Conservation (phyloP, 2,329 filamentous ascomycete genomes). For the Bipolaris oryzae region DNA sequence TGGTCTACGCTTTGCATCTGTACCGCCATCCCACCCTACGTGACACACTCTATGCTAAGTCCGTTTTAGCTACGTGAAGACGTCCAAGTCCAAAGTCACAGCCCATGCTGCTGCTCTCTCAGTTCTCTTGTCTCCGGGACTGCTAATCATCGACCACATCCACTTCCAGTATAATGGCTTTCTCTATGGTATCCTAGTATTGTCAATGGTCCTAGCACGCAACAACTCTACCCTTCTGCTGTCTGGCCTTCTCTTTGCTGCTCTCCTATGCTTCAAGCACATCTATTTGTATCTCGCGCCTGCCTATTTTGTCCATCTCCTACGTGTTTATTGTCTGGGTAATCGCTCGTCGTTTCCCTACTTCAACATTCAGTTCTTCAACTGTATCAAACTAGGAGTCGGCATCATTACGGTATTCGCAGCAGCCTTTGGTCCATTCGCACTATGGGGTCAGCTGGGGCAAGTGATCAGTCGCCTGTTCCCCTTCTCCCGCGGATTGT, state of each 20-base stretch:
- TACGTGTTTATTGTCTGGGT: slow-evolving; percentile 87
- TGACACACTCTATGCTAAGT: slow-evolving; percentile 18
- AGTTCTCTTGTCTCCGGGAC: slow-evolving; percentile 85
- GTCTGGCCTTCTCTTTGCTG: slow-evolving; percentile 84
- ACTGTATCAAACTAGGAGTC: slow-evolving; percentile 80
- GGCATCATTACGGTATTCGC: slow-evolving; percentile 75
- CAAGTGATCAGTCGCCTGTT: slow-evolving; percentile 87
- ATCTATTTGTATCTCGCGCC: slow-evolving; percentile 97
- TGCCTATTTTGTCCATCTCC: slow-evolving; percentile 91
- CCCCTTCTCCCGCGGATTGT: slow-evolving; percentile 90
- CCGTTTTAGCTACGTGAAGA: slow-evolving; percentile 71
- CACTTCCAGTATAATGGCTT: slow-evolving; percentile 99
- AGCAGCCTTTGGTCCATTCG: slow-evolving; percentile 89
- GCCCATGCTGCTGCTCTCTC: slow-evolving; percentile 88
- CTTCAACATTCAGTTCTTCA: slow-evolving; percentile 71
- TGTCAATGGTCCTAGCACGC: slow-evolving; percentile 83
- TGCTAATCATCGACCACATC: slow-evolving; percentile 97
- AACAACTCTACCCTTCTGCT: slow-evolving; percentile 74
- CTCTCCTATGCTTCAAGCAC: slow-evolving; percentile 91
- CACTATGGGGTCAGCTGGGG: slow-evolving; percentile 76
- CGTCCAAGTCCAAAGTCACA: slow-evolving; percentile 73
- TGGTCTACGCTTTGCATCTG: slow-evolving; percentile 81
- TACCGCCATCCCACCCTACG: slow-evolving; percentile 48
- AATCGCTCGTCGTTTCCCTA: slow-evolving; percentile 73
- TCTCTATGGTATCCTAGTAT: slow-evolving; percentile 87